phyloP scores from a whole-genome alignment of 2,329 filamentous ascomycete genomes.

The Colletotrichum camelliae region DNA sequence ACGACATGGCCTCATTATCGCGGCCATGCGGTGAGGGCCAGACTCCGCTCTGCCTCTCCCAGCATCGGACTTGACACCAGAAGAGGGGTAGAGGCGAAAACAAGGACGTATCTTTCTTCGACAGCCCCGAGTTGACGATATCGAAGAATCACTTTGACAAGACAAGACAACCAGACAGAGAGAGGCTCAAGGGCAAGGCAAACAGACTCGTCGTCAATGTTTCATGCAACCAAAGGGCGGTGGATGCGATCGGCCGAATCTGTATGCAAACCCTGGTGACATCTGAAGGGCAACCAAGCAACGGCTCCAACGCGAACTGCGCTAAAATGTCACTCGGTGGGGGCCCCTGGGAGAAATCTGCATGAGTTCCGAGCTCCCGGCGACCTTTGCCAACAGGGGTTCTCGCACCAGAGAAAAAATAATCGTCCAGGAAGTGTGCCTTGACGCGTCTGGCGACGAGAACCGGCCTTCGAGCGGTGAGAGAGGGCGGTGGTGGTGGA shows the following conservation, averaged over 20 bases:
- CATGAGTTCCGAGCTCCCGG: constrained; percentile 14
- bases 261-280: not conserved
- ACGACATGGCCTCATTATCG: not conserved
- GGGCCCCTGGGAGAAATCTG: constrained; percentile 2
- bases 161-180: not conserved
- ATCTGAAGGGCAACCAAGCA: not conserved
- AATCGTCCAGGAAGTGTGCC: not conserved
- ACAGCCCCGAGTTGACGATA: not conserved
- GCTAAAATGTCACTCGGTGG: constrained; percentile 16
- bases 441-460: constrained; percentile 15
- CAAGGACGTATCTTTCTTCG: not conserved
- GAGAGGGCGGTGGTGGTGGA: not conserved
- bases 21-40: not conserved
- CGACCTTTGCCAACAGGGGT: not conserved
- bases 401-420: not conserved
- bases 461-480: constrained; percentile 10
- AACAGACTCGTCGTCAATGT: constrained; percentile 11
- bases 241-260: constrained; percentile 20
- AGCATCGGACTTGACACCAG: not conserved
- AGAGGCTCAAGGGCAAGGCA: not conserved
- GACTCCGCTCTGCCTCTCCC: not conserved
- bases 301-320: constrained; percentile 8
- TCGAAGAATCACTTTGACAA: not conserved
- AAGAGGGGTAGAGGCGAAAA: not conserved
- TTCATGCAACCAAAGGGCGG: constrained; percentile 17